Evolutionary conservation across 1,139 yeast species (phyloP), one percentile per base, ranked within the genome.

Genomic region (Lodderomyces margitis): DNA sequence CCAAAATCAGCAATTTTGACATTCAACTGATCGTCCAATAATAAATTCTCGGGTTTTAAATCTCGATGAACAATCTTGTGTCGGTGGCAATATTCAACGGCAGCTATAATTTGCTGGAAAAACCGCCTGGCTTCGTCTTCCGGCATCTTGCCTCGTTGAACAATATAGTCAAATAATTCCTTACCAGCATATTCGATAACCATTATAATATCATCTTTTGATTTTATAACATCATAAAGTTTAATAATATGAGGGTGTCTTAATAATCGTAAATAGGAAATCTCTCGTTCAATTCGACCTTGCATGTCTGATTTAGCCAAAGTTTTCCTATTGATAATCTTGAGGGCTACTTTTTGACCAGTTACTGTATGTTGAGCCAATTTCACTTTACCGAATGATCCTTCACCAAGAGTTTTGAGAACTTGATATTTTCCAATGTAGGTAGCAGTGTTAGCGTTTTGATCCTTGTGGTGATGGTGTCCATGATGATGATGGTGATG

Each of bases 1-100:
- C 98, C 98, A 57, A 91, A 92, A 71, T 92, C 98, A 12, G 98
- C 98, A 66, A 92, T 92, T 62, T 92, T 92, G 42, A 92, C 97
- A 61, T 91, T 89, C 52, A 89, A 70, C 47, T 87, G 84, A 54
- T 91, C 98, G 61, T 92, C 98, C 52, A 92, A 71, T 49, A 92
- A 72, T 61, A 92, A 72, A 62, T 92, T 92, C 60, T 92, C 98
- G 0, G 98, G 98, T 60, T 92, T 92, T 61, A 91, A 76, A 66
- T 92, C 98, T 54, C 98, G 74, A 61, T 92, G 98, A 34, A 94
- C 99, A 69, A 92, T 92, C 68, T 92, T 92, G 65, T 92, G 98
- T 48, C 96, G 78, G 64, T 92, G 99, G 59, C 98, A 94, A 68
- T 94, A 94, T 57, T 91, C 98, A 2, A 92, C 97, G 2, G 98